Evolutionary conservation across 345 rosid species (phyloP).

Genomic region (Camelina sativa): DNA sequence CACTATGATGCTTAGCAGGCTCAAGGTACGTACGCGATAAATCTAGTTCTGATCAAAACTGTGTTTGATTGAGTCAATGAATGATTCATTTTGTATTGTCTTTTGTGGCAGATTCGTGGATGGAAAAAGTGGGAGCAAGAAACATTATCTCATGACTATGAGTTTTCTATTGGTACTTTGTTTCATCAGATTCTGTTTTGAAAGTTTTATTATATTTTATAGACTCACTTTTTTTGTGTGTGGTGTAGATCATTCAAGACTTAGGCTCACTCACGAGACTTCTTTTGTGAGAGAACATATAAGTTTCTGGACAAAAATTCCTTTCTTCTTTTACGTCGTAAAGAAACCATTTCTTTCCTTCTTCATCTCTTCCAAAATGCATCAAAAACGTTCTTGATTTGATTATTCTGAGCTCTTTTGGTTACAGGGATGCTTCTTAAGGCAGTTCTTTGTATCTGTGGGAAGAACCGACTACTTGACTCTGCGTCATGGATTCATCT

Average conservation of each 20-base stretch:
- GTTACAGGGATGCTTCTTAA: slow-evolving; percentile 86
- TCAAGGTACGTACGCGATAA: slow-evolving; percentile 66
- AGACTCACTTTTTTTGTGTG: slow-evolving; percentile 8
- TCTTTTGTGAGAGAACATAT: slow-evolving; percentile 83
- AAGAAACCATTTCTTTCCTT: slow-evolving; percentile 32
- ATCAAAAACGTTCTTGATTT: slow-evolving; percentile 13
- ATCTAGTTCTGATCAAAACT: background rate
- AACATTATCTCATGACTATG: slow-evolving; percentile 73
- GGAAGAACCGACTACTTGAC: slow-evolving; percentile 81
- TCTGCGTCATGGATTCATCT: slow-evolving; percentile 85
- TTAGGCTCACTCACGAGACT: slow-evolving; percentile 87
- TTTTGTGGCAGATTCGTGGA: slow-evolving; percentile 64
- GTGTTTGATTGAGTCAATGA: background rate
- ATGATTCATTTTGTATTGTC: slow-evolving; percentile 4
- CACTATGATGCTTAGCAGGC: slow-evolving; percentile 89
- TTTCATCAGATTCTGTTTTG: background rate
- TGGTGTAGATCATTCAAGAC: slow-evolving; percentile 78
- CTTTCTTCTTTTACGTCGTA: slow-evolving; percentile 82
- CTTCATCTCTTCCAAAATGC: slow-evolving; percentile 5
- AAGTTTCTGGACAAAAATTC: slow-evolving; percentile 81
- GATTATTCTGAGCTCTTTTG: background rate
- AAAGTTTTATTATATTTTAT: background rate
- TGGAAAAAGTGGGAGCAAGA: slow-evolving; percentile 97
- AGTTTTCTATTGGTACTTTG: slow-evolving; percentile 76
- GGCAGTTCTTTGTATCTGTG: slow-evolving; percentile 89